Base-by-base conservation (phyloP, 805 yeast species). In the Hanseniaspora lachancei region DNA sequence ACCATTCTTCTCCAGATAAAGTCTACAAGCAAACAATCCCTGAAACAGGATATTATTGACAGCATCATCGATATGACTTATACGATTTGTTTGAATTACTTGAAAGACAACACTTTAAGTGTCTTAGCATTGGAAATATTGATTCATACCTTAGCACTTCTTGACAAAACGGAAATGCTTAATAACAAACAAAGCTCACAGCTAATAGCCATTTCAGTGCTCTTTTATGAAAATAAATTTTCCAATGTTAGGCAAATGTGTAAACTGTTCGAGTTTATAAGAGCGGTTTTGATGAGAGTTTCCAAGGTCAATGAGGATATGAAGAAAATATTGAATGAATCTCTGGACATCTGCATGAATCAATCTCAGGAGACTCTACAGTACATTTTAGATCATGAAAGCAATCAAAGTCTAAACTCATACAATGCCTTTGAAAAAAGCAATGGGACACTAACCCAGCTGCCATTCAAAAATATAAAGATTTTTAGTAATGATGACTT, bases 171-270 rank as follows among this genome's bases (percentile, higher is more conserved):
- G 5, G 18, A 32, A 21, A 13, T n/a, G 36, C 13, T 46, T 5
- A 44, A 15, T 15, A 46, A 18, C 29, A 52, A 44, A 15, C 55
- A 52, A 27, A 29, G 24, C 29, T 52, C 55, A 3, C 55, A 52
- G 29, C 12, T 52, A 2, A 52, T 20, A 7, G 29, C 50, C 15
- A 52, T 52, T 13, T 15, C 47, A 6, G 39, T 15, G 21, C 13
- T 52, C 9, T 27, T 44, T 10, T 52, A 52, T 24, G 29, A 52
- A 12, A 52, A 46, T 16, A 20, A 21, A n/a, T 52, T 52, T 39
- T 32, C 39, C 7, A 52, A 41, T 20, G 29, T 44, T 5, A 44
- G 20, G 6, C 41, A 24, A 27, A 44, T 52, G 29, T 36, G 38
- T 27, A 46, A 46, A 32, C 48, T 46, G 8, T 46, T 46, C n/a